Conservation (phyloP, 2,329 filamentous ascomycete species). For the Akanthomyces muscarius region DNA sequence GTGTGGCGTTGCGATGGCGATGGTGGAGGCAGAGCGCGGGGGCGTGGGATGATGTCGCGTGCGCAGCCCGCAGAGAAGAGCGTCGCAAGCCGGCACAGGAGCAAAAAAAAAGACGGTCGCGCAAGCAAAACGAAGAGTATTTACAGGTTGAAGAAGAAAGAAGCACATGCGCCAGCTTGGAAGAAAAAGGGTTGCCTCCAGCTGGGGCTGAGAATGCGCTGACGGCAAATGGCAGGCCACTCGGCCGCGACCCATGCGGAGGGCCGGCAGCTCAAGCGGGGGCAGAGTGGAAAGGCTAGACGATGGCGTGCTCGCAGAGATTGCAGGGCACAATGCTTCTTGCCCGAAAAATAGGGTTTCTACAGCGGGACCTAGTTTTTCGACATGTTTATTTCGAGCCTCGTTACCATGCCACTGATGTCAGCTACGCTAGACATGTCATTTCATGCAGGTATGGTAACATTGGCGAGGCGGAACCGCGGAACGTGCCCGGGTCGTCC, state of each 20-base stretch:
- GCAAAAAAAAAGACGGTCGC: too few relatives aligned
- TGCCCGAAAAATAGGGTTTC: not conserved
- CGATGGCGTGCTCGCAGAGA: constrained; percentile 15
- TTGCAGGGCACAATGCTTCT: not conserved
- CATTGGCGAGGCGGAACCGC: not conserved
- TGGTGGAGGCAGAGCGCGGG: not conserved
- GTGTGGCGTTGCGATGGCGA: not conserved
- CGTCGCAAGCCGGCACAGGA: not conserved
- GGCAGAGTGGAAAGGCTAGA: constrained; percentile 2
- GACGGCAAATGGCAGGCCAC: not conserved
- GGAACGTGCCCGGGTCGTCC: not conserved
- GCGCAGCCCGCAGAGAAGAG: not conserved
- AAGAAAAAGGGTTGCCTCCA: not conserved
- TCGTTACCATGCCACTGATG: not conserved
- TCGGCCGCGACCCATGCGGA: constrained; percentile 7
- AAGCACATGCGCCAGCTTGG: not conserved
- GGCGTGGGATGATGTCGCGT: not conserved
- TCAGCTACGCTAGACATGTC: not conserved
- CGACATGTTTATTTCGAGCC: not conserved
- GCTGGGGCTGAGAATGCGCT: not conserved
- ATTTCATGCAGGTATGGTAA: not conserved
- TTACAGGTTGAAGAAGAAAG: not conserved
- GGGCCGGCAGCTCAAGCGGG: not conserved
- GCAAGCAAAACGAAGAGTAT: not conserved
- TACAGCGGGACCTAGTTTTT: not conserved